Percentiles rank a stretch among this genome's conserved stretches.
Conservation (phyloP, 805 yeast genomes). For the Teunomyces barrocoloradensis region DNA sequence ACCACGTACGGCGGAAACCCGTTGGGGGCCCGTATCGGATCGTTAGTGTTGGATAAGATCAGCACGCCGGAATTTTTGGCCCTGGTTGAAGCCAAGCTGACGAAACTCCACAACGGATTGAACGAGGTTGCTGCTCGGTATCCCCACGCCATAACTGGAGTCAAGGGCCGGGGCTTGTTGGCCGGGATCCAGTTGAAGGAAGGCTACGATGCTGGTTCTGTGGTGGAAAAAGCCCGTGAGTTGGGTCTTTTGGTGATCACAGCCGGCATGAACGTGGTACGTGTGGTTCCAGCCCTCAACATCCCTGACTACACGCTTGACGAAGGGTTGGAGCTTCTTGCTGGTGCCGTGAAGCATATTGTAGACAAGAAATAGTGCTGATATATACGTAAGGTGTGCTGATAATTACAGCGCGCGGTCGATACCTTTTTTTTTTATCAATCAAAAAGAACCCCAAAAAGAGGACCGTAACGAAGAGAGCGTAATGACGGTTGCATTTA, state of each 20-base stretch:
- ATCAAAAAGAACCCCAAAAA: neutral
- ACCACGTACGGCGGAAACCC: conserved; percentile 99
- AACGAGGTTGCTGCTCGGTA: conserved; percentile 49
- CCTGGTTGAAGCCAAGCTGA: conserved; percentile 60
- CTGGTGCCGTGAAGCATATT: conserved; percentile 43
- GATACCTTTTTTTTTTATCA: neutral
- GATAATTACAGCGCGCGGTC: neutral
- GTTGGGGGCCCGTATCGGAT: conserved; percentile 77
- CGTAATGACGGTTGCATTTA: conserved; percentile 9
- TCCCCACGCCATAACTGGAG: conserved; percentile 60
- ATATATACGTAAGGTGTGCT: neutral
- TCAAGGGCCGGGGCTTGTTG: conserved; percentile 87
- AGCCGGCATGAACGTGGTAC: conserved; percentile 87
- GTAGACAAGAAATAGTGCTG: conserved; percentile 3
- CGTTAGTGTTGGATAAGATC: conserved; percentile 68
- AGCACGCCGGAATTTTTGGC: conserved; percentile 58
- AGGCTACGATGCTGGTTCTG: conserved; percentile 54
- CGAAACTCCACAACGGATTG: conserved; percentile 51
- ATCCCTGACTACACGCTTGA: conserved; percentile 67
- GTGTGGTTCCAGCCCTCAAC: conserved; percentile 90
- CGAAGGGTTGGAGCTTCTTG: conserved; percentile 71
- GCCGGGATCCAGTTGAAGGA: conserved; percentile 72
- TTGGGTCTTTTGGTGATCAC: conserved; percentile 81
- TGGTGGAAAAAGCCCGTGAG: conserved; percentile 72
- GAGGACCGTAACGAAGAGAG: neutral